Conservation (phyloP, 1,139 yeast species). For the Lodderomyces pseudojiufengensis region DNA sequence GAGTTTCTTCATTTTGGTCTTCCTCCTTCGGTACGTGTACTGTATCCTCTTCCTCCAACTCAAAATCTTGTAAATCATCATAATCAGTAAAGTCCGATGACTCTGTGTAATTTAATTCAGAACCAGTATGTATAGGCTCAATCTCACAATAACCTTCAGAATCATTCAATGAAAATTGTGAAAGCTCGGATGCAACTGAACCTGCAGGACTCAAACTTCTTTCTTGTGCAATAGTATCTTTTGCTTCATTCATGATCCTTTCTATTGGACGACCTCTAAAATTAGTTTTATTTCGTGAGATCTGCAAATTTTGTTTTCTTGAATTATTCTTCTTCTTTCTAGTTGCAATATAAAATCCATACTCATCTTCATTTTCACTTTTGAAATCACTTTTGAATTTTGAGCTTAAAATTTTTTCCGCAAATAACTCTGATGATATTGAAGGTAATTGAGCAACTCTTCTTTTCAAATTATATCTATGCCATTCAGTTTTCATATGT, state of each 20-base stretch:
- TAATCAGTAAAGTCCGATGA: slow-evolving; percentile 36
- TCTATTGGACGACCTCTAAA: slow-evolving; percentile 13
- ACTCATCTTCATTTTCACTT: slow-evolving; percentile 56
- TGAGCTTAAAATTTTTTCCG: slow-evolving; percentile 55
- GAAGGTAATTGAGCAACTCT: slow-evolving; percentile 84
- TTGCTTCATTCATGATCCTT: slow-evolving; percentile 1
- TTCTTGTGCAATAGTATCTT: slow-evolving; percentile 9
- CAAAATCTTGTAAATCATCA: slow-evolving; percentile 13
- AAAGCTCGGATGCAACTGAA: slow-evolving; percentile 54
- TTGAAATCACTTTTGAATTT: slow-evolving; percentile 19
- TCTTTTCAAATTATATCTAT: slow-evolving; percentile 85
- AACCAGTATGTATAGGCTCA: slow-evolving; percentile 40
- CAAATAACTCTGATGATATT: slow-evolving; percentile 74
- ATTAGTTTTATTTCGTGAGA: slow-evolving; percentile 14
- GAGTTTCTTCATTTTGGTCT: slow-evolving; percentile 15
- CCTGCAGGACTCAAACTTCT: slow-evolving; percentile 50
- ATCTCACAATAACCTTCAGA: slow-evolving; percentile 21
- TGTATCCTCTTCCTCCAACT: slow-evolving; percentile 26
- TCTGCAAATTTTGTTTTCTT: slow-evolving; percentile 6
- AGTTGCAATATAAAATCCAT: slow-evolving; percentile 50
- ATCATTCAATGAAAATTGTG: slow-evolving; percentile 66
- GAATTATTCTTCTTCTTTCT: slow-evolving; percentile 20
- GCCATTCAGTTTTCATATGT: slow-evolving; percentile 98
- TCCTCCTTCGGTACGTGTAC: slow-evolving; percentile 22
- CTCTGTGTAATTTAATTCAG: slow-evolving; percentile 47